A percentile compares a stretch with the other conserved stretches of the same genome.
These are phyloP conservation scores for Royoungia palumana DNA, from an alignment of 768 basidiomycete species.

Conservation along the genomic window DNA sequence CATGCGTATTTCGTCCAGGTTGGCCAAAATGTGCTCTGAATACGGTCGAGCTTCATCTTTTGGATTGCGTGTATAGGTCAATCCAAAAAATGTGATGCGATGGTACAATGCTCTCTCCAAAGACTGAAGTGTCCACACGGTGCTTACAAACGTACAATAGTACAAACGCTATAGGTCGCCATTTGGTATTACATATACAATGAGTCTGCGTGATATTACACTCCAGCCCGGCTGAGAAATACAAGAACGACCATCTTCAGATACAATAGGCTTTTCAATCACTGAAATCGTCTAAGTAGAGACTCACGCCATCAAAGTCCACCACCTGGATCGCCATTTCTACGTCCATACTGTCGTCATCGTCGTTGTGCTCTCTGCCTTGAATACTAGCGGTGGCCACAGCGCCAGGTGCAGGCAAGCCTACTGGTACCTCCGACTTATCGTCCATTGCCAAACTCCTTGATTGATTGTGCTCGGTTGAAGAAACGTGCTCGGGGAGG, in stretches of 20 bases:
- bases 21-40: too few relatives aligned
- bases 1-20: too few relatives aligned
- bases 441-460: slow-evolving; percentile 40
- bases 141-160: too few relatives aligned
- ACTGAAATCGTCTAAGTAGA: slow-evolving; percentile 29
- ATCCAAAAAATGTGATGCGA: too few relatives aligned
- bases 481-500: slow-evolving; percentile 27
- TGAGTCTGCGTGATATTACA: not conserved
- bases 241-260: too few relatives aligned
- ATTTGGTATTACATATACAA: slow-evolving; percentile 3
- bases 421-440: not conserved
- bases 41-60: too few relatives aligned
- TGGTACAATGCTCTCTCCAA: too few relatives aligned
- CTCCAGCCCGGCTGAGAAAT: slow-evolving; percentile 5
- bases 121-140: too few relatives aligned
- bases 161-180: too few relatives aligned
- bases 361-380: not conserved
- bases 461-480: slow-evolving; percentile 26
- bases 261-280: not conserved
- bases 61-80: too few relatives aligned
- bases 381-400: too few relatives aligned
- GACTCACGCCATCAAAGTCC: slow-evolving; percentile 10
- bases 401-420: not conserved
- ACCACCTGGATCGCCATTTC: slow-evolving; percentile 20
- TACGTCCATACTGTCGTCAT: slow-evolving; percentile 16